Conservation (phyloP, 2,329 filamentous ascomycete genomes). For the Endoconidiophora polonica region DNA sequence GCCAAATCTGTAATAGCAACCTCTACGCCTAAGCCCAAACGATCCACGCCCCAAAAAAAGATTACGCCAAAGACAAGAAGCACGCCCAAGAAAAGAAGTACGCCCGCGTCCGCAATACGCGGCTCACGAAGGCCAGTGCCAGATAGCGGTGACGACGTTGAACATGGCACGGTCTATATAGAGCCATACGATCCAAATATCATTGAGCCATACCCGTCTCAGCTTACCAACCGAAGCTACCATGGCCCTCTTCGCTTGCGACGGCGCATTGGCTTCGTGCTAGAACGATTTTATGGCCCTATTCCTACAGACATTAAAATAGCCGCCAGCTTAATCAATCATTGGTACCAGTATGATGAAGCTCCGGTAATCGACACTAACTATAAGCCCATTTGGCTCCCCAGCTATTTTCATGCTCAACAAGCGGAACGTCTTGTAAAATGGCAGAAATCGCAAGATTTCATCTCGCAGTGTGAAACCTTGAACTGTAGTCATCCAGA, state of each 20-base stretch:
- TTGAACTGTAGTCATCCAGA: conserved; percentile 19
- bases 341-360: conserved; percentile 21
- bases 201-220: conserved; percentile 20
- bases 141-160: conserved; percentile 16
- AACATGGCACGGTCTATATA: conserved; percentile 14
- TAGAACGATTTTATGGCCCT: conserved; percentile 17
- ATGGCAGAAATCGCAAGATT: conserved; percentile 5
- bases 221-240: conserved; percentile 18
- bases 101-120: background rate
- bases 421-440: conserved; percentile 9
- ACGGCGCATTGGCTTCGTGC: conserved; percentile 14
- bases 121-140: background rate
- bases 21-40: background rate
- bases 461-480: background rate
- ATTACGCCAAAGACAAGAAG: background rate
- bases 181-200: conserved; percentile 15
- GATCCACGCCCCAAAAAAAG: background rate
- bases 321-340: conserved; percentile 15
- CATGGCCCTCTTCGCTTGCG: conserved; percentile 21
- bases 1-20: background rate
- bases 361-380: conserved; percentile 11
- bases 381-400: conserved; percentile 15
- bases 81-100: background rate
- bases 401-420: conserved; percentile 10
- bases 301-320: conserved; percentile 14